phyloP scores from a whole-genome alignment of 164 flowering plant genomes.

The Piper longum region DNA sequence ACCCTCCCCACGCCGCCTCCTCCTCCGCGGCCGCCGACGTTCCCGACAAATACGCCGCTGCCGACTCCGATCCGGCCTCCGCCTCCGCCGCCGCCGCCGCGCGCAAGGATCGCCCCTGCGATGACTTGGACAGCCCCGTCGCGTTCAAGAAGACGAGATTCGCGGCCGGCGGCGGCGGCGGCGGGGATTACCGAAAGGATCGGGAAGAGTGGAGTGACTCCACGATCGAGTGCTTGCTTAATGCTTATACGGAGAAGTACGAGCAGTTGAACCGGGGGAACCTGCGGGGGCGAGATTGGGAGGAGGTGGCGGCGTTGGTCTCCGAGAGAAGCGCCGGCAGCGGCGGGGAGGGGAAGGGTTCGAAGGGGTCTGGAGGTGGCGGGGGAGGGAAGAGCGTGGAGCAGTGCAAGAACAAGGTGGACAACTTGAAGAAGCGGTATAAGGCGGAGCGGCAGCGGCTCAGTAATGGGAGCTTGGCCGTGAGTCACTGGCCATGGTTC shows the following conservation, averaged over 20 bases:
- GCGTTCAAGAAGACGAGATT: neutral
- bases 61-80: constrained; percentile 7
- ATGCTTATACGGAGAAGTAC: constrained; percentile 33
- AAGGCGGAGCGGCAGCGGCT: constrained; percentile 74
- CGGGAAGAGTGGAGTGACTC: constrained; percentile 42
- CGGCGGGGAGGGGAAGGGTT: neutral
- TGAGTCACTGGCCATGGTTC: constrained; percentile 90
- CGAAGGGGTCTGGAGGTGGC: constrained; percentile 1
- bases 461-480: constrained; percentile 39
- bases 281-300: constrained; percentile 37
- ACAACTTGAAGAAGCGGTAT: constrained; percentile 89
- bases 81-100: constrained; percentile 13
- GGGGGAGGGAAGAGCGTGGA: constrained; percentile 51
- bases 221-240: constrained; percentile 25
- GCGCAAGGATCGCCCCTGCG: constrained; percentile 22
- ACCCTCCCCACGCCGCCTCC: neutral
- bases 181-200: constrained; percentile 28
- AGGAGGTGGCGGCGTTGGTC: constrained; percentile 28
- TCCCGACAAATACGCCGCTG: constrained; percentile 17
- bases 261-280: constrained; percentile 32
- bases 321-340: constrained; percentile 9
- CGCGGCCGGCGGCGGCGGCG: constrained; percentile 23
- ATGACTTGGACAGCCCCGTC: constrained; percentile 1
- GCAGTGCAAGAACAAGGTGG: constrained; percentile 95
- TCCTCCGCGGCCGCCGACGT: constrained; percentile 3